Base-by-base conservation (phyloP, 176 grass and related monocot species). In the Triticum dicoccoides region DNA sequence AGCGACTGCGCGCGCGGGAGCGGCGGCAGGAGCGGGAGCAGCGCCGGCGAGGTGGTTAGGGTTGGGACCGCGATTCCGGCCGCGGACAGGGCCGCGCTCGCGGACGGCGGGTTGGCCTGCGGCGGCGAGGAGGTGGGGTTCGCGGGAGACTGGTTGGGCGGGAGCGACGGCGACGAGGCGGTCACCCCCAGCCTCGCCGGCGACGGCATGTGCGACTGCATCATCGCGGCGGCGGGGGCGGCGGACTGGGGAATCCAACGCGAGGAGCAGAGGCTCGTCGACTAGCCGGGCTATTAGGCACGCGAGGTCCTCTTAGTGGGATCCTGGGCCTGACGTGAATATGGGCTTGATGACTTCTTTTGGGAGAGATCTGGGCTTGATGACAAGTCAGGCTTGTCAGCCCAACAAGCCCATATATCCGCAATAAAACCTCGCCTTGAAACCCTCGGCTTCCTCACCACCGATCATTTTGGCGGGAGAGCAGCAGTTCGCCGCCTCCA, bases 1-100 rank as follows among this genome's bases (percentile, higher is more conserved):
- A 99, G 89, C 49, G 97, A 87, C 76, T 96, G 97, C 61, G 92
- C 87, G n/a, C 97, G 94, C 24, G 94, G 94, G 5, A 96, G 94
- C 37, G 97, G 94, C 20, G 97, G 94, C 23, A 99, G 90, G 80
- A 99, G 94, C 25, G 97, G 87, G 17, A 99, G 90, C 38, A 99
- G 87, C 12, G 92, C 65, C 79, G 92, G 86, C 74, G 94, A 94
- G 81, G 90, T 88, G 66, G 83, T 92, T 94, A 79, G 93, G 90
- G 85, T 91, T 95, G 80, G 88, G 65, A 81, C 89, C 49, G 49
- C 73, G 35, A 79, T 12, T 44, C 84, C 12, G 52, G 68, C 76
- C 32, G 11, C 58, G 8, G 11, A 21, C 32, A 65, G 47, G 12
- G 75, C 38, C 2, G 92, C 61, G 69, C 66, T 86, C 8, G 87